These are phyloP conservation scores for Dryadomyces quercus-mongolicae DNA, from an alignment of 2,329 filamentous ascomycete species.

Conservation along the genomic window DNA sequence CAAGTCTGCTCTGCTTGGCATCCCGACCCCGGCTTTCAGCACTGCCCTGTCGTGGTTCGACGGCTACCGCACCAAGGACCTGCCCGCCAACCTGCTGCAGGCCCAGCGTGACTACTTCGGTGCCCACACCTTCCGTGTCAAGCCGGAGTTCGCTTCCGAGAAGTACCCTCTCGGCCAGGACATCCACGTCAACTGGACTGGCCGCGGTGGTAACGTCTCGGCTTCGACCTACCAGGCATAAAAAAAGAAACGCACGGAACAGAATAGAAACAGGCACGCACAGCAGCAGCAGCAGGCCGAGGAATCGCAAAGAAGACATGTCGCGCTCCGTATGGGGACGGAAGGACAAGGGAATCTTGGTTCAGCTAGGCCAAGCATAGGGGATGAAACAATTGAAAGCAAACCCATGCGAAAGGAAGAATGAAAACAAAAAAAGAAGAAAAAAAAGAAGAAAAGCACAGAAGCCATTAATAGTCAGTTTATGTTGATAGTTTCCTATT, in stretches of 20 bases:
- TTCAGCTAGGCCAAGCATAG: not conserved
- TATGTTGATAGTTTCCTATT: not conserved
- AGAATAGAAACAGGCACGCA: not conserved
- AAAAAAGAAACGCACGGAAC: slow-evolving; percentile 14
- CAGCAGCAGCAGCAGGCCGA: not conserved
- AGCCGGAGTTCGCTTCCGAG: slow-evolving; percentile 63
- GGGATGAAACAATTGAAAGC: not conserved
- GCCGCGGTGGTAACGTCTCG: slow-evolving; percentile 91
- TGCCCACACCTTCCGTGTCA: slow-evolving; percentile 80
- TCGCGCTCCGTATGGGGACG: not conserved
- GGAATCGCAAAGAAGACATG: not conserved
- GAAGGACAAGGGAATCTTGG: not conserved
- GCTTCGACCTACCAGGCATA: slow-evolving; percentile 97
- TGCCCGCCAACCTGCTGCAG: slow-evolving; percentile 96
- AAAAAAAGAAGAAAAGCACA: not conserved
- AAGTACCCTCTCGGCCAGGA: slow-evolving; percentile 79
- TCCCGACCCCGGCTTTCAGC: slow-evolving; percentile 92
- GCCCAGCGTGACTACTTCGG: slow-evolving; percentile 99
- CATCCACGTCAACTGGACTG: slow-evolving; percentile 99
- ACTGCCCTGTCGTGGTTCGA: slow-evolving; percentile 98
- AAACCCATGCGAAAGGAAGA: not conserved
- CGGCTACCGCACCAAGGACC: slow-evolving; percentile 92
- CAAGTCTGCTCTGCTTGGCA: slow-evolving; percentile 87
- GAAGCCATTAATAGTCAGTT: not conserved
- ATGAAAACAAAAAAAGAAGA: not conserved